phyloP scores from a whole-genome alignment of 2,329 filamentous ascomycete genomes.

The Amylocarpus encephaloides region DNA sequence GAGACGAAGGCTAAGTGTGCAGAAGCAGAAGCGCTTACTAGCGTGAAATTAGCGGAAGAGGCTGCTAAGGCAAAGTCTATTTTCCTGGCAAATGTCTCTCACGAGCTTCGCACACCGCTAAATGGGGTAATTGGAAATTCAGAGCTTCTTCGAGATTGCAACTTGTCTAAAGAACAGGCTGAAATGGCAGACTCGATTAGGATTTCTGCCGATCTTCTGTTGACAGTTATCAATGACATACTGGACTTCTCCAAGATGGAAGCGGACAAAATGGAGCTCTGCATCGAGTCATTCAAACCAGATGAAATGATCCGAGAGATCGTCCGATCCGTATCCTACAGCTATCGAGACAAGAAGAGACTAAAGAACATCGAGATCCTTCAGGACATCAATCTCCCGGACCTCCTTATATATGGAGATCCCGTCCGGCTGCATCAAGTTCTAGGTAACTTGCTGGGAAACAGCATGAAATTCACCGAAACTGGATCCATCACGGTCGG shows the following conservation, averaged over 20 bases:
- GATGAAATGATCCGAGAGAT: constrained; percentile 61
- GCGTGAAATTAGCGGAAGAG: constrained; percentile 76
- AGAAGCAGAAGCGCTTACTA: constrained; percentile 69
- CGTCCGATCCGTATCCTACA: constrained; percentile 59
- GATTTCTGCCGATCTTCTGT: constrained; percentile 74
- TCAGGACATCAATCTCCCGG: constrained; percentile 63
- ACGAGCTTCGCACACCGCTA: constrained; percentile 75
- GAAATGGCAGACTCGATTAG: constrained; percentile 86
- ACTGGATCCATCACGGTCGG: constrained; percentile 79
- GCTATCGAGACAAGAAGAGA: constrained; percentile 56
- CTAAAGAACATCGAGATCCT: constrained; percentile 58
- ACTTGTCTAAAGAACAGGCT: constrained; percentile 66
- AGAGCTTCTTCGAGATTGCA: constrained; percentile 72
- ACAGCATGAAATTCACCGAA: constrained; percentile 91
- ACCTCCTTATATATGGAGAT: constrained; percentile 62
- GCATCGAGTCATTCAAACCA: constrained; percentile 62
- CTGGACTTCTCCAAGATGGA: constrained; percentile 94
- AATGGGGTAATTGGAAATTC: constrained; percentile 87
- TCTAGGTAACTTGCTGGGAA: constrained; percentile 78
- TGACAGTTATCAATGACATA: constrained; percentile 95
- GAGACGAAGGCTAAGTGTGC: constrained; percentile 72
- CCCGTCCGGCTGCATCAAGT: constrained; percentile 62
- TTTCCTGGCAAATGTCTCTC: constrained; percentile 73
- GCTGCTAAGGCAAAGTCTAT: constrained; percentile 78
- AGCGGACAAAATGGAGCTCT: constrained; percentile 78